A percentile compares a stretch with the other conserved stretches of the same genome.
These are phyloP conservation scores for Arachnomyces sp. DNA, from an alignment of 2,329 filamentous ascomycete genomes.

Conservation along the genomic window DNA sequence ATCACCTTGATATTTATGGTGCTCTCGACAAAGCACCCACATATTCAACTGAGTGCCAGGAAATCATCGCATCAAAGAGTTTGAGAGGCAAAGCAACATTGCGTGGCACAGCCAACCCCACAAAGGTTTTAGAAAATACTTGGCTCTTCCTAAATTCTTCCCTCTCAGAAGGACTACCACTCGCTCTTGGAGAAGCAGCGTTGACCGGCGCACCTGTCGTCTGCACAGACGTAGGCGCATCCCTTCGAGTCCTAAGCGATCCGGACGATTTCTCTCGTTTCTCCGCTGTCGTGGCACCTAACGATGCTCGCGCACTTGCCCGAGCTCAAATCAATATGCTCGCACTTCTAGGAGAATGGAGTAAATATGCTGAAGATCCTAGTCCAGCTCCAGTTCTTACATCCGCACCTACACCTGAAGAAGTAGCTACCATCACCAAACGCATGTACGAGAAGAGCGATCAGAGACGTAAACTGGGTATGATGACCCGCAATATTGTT, in stretches of 20 bases:
- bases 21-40: constrained; percentile 56
- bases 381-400: constrained; percentile 37
- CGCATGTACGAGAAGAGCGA: constrained; percentile 56
- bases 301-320: constrained; percentile 54
- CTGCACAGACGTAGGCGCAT: constrained; percentile 36
- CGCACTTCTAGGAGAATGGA: constrained; percentile 55
- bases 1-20: constrained; percentile 56
- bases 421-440: constrained; percentile 47
- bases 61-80: constrained; percentile 50
- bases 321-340: constrained; percentile 57
- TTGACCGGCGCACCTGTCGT: constrained; percentile 39
- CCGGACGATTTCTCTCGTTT: constrained; percentile 44
- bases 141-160: constrained; percentile 49
- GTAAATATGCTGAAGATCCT: constrained; percentile 49
- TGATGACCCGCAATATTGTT: constrained; percentile 52
- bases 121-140: constrained; percentile 48
- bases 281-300: constrained; percentile 57
- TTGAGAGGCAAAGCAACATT: constrained; percentile 45
- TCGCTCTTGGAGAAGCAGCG: constrained; percentile 41
- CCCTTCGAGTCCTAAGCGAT: constrained; percentile 34
- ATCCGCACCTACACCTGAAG: constrained; percentile 41
- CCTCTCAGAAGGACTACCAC: constrained; percentile 38
- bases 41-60: constrained; percentile 53
- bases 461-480: constrained; percentile 50
- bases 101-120: constrained; percentile 50